These are phyloP conservation scores for Gardenia jasminoides DNA, from an alignment of 257 asterid species.

Conservation along the genomic window DNA sequence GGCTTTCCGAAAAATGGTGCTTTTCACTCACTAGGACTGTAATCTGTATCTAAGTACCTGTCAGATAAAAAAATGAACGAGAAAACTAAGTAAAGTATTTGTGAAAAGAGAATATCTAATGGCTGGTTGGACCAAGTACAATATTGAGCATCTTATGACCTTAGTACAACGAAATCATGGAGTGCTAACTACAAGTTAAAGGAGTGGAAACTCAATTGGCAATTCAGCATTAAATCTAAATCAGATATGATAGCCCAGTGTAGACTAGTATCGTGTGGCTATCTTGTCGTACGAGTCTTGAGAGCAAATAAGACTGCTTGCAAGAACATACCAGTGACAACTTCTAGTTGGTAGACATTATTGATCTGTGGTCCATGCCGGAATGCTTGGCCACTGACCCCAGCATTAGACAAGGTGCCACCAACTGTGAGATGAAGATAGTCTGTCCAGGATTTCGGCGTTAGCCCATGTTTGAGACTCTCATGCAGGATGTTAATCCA, in stretches of 20 bases:
- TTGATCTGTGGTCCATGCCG: constrained; percentile 86
- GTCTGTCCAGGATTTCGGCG: constrained; percentile 96
- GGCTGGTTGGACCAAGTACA: background rate
- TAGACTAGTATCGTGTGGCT: background rate
- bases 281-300: background rate
- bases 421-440: constrained; percentile 93
- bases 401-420: constrained; percentile 90
- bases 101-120: background rate
- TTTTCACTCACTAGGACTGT: background rate
- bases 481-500: constrained; percentile 85
- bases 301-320: background rate
- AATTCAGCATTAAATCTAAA: background rate
- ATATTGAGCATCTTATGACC: constrained; percentile 6
- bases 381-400: constrained; percentile 96
- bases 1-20: background rate
- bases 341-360: constrained; percentile 80
- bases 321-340: constrained; percentile 68
- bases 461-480: constrained; percentile 64
- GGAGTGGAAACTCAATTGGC: background rate
- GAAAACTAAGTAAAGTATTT: background rate
- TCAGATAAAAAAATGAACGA: background rate
- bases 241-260: background rate
- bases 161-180: background rate
- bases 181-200: background rate
- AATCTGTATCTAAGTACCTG: background rate